phyloP scores from a whole-genome alignment of 805 yeast genomes.

The Pichia cephalocereana region DNA sequence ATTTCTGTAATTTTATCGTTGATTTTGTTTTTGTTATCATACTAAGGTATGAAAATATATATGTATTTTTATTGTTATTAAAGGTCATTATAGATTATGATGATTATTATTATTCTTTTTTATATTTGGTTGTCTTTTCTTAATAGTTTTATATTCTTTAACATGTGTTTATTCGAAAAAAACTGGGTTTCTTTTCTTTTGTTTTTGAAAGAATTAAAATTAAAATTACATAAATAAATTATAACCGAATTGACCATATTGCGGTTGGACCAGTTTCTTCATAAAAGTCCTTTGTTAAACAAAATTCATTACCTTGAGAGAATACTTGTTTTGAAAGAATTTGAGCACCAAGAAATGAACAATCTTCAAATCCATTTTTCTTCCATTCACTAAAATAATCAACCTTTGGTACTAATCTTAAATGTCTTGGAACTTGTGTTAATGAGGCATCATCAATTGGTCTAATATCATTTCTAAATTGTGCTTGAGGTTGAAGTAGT shows the following conservation, averaged over 20 bases:
- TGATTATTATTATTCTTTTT: no score
- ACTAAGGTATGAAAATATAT: no score
- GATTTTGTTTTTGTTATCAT: neutral
- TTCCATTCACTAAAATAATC: conserved; percentile 97
- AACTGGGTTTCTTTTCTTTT: neutral
- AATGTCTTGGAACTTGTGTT: conserved; percentile 71
- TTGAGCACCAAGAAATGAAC: conserved; percentile 77
- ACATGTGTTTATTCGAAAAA: neutral
- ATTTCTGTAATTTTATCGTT: neutral
- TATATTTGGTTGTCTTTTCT: no score
- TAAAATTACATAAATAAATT: neutral
- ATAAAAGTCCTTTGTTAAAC: conserved; percentile 60
- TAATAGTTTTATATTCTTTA: no score
- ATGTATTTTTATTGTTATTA: no score
- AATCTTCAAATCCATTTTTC: conserved; percentile 64
- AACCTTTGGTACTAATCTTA: conserved; percentile 62
- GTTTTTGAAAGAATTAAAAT: neutral
- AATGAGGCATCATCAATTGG: conserved; percentile 20
- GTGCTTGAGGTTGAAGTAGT: conserved; percentile 14
- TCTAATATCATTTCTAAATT: conserved; percentile 24
- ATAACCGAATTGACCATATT: conserved; percentile 46
- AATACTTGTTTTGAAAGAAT: conserved; percentile 82
- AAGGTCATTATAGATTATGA: no score
- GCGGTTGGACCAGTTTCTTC: conserved; percentile 74
- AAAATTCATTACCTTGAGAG: conserved; percentile 57